phyloP scores from a whole-genome alignment of 225 moss, liverwort and hornwort species.

The Ulota crispa region DNA sequence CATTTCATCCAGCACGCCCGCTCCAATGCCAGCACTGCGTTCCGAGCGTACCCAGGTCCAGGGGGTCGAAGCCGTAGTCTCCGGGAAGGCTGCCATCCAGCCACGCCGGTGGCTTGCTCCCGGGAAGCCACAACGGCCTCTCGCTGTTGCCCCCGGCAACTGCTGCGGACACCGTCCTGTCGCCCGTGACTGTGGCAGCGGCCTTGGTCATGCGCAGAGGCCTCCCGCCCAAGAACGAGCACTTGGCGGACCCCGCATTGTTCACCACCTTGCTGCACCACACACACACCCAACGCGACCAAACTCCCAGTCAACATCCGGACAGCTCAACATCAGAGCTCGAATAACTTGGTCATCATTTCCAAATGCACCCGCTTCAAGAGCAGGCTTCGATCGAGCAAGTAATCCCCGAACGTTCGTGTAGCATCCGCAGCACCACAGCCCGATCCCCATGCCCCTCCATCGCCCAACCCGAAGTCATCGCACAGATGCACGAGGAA shows the following conservation, averaged over 20 bases:
- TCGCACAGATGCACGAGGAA: not conserved
- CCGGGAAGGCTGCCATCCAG: constrained; percentile 84
- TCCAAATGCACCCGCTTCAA: not conserved
- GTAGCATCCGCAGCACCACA: too few species aligned
- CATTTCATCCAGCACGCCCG: not conserved
- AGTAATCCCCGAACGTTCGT: too few species aligned
- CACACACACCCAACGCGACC: not conserved
- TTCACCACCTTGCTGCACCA: constrained; percentile 65
- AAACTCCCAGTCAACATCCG: not conserved
- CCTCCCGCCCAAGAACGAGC: constrained; percentile 65
- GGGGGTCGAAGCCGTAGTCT: constrained; percentile 92
- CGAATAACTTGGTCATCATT: too few species aligned
- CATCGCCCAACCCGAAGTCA: not conserved
- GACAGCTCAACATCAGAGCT: not conserved
- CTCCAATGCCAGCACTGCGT: not conserved
- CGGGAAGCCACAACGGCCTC: constrained; percentile 91
- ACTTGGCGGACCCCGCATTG: constrained; percentile 56
- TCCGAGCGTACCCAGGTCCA: constrained; percentile 57
- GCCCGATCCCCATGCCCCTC: not conserved
- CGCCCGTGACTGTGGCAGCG: constrained; percentile 30
- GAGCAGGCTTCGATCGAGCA: not conserved
- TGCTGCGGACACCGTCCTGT: constrained; percentile 42
- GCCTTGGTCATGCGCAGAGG: constrained; percentile 60
- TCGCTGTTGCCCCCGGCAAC: constrained; percentile 35
- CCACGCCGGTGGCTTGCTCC: constrained; percentile 57